Conservation (phyloP, 106 monocot genomes). For the Dendrobium officinale region DNA sequence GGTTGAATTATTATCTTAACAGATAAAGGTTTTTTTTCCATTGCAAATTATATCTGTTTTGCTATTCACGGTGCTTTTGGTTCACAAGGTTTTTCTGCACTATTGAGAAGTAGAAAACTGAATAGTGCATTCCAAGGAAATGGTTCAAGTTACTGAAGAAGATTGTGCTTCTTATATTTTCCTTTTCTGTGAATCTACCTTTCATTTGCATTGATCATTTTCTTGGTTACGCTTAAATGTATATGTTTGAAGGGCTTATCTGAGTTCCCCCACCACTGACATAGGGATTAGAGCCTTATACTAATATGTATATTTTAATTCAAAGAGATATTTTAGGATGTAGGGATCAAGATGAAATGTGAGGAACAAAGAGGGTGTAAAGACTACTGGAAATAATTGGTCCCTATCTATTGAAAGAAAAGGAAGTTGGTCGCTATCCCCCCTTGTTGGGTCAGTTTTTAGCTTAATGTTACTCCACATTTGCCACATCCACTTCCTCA, state of each 20-base stretch:
- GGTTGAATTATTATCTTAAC: not conserved
- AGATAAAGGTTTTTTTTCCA: not conserved
- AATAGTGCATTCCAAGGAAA: not conserved
- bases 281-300: too few species aligned
- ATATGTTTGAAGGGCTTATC: not conserved
- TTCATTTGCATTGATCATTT: not conserved
- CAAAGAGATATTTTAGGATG: not conserved
- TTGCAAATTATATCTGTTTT: not conserved
- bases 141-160: not conserved
- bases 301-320: too few species aligned
- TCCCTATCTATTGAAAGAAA: not conserved
- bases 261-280: not conserved
- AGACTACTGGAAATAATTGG: not conserved
- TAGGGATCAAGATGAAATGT: not conserved
- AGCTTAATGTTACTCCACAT: not conserved
- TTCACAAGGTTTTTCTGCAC: not conserved
- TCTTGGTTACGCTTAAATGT: not conserved
- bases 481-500: not conserved
- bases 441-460: not conserved
- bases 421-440: not conserved
- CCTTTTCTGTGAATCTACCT: not conserved
- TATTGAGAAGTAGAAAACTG: not conserved
- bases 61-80: not conserved
- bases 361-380: not conserved
- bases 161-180: not conserved